Evolutionary conservation across 176 grass and related monocot genomes (phyloP), one percentile per base, ranked within the genome.

Genomic region (Alloteropsis semialata): DNA sequence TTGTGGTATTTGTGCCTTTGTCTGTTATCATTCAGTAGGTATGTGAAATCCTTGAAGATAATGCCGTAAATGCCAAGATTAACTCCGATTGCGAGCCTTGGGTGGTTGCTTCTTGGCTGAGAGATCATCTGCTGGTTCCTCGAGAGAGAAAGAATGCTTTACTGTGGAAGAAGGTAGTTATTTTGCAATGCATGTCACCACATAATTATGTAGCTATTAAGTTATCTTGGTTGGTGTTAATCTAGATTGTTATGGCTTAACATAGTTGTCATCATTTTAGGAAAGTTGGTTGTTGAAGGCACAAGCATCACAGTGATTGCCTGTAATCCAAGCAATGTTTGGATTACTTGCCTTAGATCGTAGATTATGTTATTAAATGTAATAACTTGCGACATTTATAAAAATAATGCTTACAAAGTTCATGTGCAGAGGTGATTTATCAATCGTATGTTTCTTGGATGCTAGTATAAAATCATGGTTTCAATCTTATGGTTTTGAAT

Each of bases 31-130:
- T 86, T 72, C 63, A 70, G 55, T 72, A 98, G 96, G 88, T 95
- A 21, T 98, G 96, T 87, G 96, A 98, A 81, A 90, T 98, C 48
- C 94, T 97, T 72, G 84, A 97, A 93, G 91, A 97, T 81, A 93
- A 91, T 89, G 88, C 84, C 18, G 21, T 57, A 64, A 85, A 62
- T 61, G 38, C 51, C 4, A 85, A 87, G 72, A 80, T 58, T 28
- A 85, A 83, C 49, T 55, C 81, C 37, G 70, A 84, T 51, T 80
- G 84, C 24, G 84, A 97, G 36, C 81, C 81, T 83, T 97, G 91
- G 91, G 72, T 97, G 74, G 94, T 93, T 70, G 86, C 88, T 27
- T 97, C 94, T 80, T 97, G 94, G 94, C 75, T 97, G 74, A 90
- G 86, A 38, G 94, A 97, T 91, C 88, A 98, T 88, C 79, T 98